Base-by-base conservation (phyloP, 140 eudicot species). In the Anethum foeniculum region DNA sequence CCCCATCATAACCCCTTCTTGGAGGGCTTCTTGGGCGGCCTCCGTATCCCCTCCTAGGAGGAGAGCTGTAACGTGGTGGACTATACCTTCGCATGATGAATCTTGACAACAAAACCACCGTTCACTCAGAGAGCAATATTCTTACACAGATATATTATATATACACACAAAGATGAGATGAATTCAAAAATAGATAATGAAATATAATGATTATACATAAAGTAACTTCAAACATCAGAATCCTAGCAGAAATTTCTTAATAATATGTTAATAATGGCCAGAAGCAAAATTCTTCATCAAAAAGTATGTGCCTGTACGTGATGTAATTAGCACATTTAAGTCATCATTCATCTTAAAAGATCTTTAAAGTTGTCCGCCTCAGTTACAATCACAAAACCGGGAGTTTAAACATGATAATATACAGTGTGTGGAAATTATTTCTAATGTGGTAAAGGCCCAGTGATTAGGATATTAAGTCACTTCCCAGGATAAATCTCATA, bases 1-100 rank as follows among this genome's bases (percentile, higher is more conserved):
- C 91, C 52, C 86, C 92, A 0, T 84, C 88, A 48, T 87, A 76
- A 38, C 85, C 91, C 80, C 92, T 86, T 79, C 88, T 80, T 27
- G 92, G 89, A 69, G 89, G 91, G 75, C 93, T 87, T 84, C 88
- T 77, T 18, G 92, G 85, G 23, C 90, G 89, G 54, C 87, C 89
- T 32, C 88, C 91, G 68, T 90, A 84, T 41, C 89, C 91, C 71
- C 93, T 89, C 49, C 93, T 86, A 9, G 91, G 91, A 73, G 93
- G 87, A 82, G 74, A 68, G 74, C 87, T 85, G 87, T 86, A 54
- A 69, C 84, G 86, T 10, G 85, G 87, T 71, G 93, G 92, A 80
- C 92, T 90, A 28, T 88, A 85, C 81, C 92, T 82, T 60, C 92
- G 80, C 92, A 89, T 89, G 83, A 21, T 60, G 69, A 80, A 48